A percentile compares a stretch with the other conserved stretches of the same genome.
phyloP scores from a whole-genome alignment of 2,329 filamentous ascomycete species.

The Esteya vermicola region DNA sequence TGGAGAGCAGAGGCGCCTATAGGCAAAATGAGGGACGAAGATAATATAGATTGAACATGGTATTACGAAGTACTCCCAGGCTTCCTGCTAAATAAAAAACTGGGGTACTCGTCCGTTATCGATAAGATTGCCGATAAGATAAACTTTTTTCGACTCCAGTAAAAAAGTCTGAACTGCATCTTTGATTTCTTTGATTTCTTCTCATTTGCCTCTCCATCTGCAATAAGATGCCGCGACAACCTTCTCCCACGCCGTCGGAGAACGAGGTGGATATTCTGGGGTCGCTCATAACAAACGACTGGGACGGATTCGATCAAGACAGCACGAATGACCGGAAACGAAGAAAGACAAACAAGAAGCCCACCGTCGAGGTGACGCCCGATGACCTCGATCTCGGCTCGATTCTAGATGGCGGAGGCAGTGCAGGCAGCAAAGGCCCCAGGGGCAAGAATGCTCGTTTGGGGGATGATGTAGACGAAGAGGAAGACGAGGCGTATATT shows the following conservation, averaged over 20 bases:
- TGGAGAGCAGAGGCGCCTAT: no score
- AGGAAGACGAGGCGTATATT: constrained; percentile 80
- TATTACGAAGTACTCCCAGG: no score
- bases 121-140: not conserved
- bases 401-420: constrained; percentile 42
- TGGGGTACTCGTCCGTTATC: no score
- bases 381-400: constrained; percentile 43
- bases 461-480: constrained; percentile 30
- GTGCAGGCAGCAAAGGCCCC: constrained; percentile 30
- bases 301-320: constrained; percentile 22
- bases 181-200: no score
- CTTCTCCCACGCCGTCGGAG: constrained; percentile 75
- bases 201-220: not conserved
- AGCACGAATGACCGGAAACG: constrained; percentile 21
- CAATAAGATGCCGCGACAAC: constrained; percentile 57
- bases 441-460: no score
- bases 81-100: no score
- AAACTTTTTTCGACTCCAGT: not conserved
- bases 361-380: constrained; percentile 18
- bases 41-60: no score
- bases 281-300: constrained; percentile 49
- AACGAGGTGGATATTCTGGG: constrained; percentile 82
- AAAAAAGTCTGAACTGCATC: constrained; percentile 1
- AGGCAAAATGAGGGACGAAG: not conserved
- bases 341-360: constrained; percentile 1